Conservation (phyloP, 208 protist genomes). For the Crithidia sp. region DNA sequence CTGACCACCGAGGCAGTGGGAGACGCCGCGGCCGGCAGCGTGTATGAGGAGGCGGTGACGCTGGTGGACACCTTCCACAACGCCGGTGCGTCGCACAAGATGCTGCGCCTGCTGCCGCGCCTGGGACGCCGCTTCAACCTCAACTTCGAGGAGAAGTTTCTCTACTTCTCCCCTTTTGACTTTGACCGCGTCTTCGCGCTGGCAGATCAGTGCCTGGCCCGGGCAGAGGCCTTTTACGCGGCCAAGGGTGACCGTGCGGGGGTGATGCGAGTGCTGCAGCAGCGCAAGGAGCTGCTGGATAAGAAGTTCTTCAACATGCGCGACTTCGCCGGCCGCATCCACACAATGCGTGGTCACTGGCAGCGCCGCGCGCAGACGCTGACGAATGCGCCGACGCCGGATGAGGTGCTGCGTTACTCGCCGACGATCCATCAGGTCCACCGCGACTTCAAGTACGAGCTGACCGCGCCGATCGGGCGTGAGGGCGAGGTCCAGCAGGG, state of each 20-base stretch:
- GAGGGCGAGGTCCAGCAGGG: slow-evolving; percentile 85
- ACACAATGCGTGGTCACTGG: slow-evolving; percentile 91
- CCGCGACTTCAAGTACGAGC: slow-evolving; percentile 88
- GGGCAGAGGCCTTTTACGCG: slow-evolving; percentile 70
- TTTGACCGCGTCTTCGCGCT: slow-evolving; percentile 88
- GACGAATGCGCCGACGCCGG: slow-evolving; percentile 86
- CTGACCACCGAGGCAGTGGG: slow-evolving; percentile 68
- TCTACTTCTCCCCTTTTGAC: slow-evolving; percentile 91
- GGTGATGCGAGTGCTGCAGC: slow-evolving; percentile 78
- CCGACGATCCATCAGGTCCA: slow-evolving; percentile 92
- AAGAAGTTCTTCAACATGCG: slow-evolving; percentile 93
- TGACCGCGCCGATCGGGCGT: slow-evolving; percentile 84
- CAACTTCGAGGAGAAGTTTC: slow-evolving; percentile 90
- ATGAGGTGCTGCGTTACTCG: slow-evolving; percentile 87
- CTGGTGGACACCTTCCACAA: slow-evolving; percentile 82
- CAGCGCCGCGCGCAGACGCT: slow-evolving; percentile 72
- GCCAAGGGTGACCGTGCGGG: slow-evolving; percentile 43
- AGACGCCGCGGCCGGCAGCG: slow-evolving; percentile 45
- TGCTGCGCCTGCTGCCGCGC: slow-evolving; percentile 83
- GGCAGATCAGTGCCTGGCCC: slow-evolving; percentile 79
- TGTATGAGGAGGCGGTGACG: slow-evolving; percentile 78
- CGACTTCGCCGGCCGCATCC: slow-evolving; percentile 89
- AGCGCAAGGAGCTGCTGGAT: slow-evolving; percentile 84
- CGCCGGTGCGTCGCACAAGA: slow-evolving; percentile 83
- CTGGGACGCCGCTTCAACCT: slow-evolving; percentile 84